Evolutionary conservation across 139 green algal species (phyloP).

Genomic region (Coelastrella sp.): DNA sequence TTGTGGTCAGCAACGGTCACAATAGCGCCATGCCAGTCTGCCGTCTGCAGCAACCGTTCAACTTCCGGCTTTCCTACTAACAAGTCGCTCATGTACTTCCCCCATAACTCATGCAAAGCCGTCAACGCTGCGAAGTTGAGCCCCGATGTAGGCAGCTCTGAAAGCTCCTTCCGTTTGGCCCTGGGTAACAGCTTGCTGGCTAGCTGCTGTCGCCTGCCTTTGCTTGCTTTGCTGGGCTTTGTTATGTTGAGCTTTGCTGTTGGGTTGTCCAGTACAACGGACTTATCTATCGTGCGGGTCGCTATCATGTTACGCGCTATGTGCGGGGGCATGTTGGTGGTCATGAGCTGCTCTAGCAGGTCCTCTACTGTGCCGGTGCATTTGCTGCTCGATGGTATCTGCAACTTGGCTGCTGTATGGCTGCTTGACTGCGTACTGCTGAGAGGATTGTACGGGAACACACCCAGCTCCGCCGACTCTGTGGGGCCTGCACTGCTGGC

Average conservation of each 20-base stretch:
- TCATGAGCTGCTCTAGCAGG: conserved; percentile 45
- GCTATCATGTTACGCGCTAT: conserved; percentile 35
- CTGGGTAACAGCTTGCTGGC: conserved; percentile 20
- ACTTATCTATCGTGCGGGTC: conserved; percentile 28
- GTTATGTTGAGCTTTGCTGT: conserved; percentile 18
- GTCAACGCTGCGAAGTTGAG: neutral
- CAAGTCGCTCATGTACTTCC: conserved; percentile 1
- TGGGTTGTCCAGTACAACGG: conserved; percentile 56
- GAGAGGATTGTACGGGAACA: conserved; percentile 45
- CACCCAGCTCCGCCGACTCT: neutral
- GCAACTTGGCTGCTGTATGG: neutral
- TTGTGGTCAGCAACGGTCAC: neutral
- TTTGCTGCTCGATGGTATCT: neutral
- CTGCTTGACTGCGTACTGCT: neutral
- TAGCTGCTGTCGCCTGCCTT: conserved; percentile 8
- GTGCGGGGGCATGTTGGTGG: conserved; percentile 33
- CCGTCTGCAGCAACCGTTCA: conserved; percentile 22
- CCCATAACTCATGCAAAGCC: conserved; percentile 29
- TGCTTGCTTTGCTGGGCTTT: neutral
- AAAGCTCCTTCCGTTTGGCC: neutral
- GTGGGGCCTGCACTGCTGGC: neutral
- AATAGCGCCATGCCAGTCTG: conserved; percentile 41
- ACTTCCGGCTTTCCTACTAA: neutral
- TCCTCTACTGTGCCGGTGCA: conserved; percentile 33
- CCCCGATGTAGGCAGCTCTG: neutral